Conservation (phyloP, 192 early-diverging fungal genomes). For the Paraglomus occultum region DNA sequence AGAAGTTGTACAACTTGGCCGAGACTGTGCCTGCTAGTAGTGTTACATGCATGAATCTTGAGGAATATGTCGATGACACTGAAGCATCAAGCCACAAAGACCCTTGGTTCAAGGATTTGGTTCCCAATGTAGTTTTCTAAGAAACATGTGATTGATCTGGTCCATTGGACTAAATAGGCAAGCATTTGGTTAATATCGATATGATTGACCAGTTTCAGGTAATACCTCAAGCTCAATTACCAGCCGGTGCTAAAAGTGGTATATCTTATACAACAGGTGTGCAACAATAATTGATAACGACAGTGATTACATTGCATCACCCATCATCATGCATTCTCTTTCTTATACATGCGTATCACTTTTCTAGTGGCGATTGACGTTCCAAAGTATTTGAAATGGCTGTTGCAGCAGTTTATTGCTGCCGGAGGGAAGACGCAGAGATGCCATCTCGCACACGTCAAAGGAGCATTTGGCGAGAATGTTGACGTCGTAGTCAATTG, state of each 20-base stretch:
- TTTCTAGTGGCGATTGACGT: constrained; percentile 59
- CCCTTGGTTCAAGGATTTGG: constrained; percentile 48
- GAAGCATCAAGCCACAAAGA: constrained; percentile 26
- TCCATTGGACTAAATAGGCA: background rate
- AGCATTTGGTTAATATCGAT: background rate
- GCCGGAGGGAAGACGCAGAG: constrained; percentile 53
- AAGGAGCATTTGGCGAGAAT: constrained; percentile 42
- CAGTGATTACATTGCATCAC: background rate
- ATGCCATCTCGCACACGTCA: constrained; percentile 39
- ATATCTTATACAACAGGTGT: constrained; percentile 42
- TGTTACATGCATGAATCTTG: constrained; percentile 34
- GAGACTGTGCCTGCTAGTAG: constrained; percentile 40
- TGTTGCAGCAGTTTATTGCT: constrained; percentile 48
- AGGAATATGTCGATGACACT: constrained; percentile 40
- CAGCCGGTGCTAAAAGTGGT: constrained; percentile 13
- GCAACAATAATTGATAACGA: background rate
- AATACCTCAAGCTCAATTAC: constrained; percentile 31
- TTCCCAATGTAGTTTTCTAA: constrained; percentile 50
- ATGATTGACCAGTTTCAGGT: constrained; percentile 5
- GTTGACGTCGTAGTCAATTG: constrained; percentile 76
- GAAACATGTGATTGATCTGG: background rate
- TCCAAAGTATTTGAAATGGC: constrained; percentile 64
- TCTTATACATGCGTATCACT: background rate
- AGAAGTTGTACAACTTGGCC: constrained; percentile 42
- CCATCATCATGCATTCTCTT: background rate